Evolutionary conservation across 176 grass and related monocot species (phyloP).

Genomic region (Carex parvula): DNA sequence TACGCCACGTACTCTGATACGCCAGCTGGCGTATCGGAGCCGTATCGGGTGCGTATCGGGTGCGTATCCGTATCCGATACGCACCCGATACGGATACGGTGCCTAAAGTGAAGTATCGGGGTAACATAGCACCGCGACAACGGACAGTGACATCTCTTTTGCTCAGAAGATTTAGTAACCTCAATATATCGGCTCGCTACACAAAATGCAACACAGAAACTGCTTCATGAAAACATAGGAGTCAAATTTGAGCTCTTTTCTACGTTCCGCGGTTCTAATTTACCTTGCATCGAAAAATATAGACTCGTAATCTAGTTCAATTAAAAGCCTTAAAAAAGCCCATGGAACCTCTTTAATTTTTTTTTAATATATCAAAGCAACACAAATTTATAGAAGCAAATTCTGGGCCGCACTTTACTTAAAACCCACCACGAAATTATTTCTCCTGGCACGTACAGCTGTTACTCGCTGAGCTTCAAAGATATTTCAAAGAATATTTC

Average conservation of each 20-base stretch:
- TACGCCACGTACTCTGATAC: no score
- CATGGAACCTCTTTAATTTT: not conserved
- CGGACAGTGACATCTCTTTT: not conserved
- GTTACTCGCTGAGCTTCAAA: not conserved
- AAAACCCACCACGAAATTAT: not conserved
- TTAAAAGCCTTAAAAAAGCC: not conserved
- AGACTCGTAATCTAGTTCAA: not conserved
- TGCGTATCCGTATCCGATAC: no score
- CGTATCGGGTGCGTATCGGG: no score
- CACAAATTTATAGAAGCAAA: not conserved
- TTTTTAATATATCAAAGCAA: not conserved
- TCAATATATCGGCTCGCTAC: not conserved
- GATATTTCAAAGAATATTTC: not conserved
- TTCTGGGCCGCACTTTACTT: not conserved
- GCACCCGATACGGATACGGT: no score
- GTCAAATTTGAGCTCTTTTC: not conserved
- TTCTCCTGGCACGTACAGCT: not conserved
- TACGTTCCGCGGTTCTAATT: not conserved
- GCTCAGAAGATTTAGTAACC: not conserved
- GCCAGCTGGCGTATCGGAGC: no score
- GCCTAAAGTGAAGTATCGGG: no score
- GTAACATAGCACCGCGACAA: no score
- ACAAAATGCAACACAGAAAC: not conserved
- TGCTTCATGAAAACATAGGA: not conserved
- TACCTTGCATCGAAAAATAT: not conserved